Evolutionary conservation across 78 protist genomes (phyloP).

Genomic region (Capsaspora owczarzaki): DNA sequence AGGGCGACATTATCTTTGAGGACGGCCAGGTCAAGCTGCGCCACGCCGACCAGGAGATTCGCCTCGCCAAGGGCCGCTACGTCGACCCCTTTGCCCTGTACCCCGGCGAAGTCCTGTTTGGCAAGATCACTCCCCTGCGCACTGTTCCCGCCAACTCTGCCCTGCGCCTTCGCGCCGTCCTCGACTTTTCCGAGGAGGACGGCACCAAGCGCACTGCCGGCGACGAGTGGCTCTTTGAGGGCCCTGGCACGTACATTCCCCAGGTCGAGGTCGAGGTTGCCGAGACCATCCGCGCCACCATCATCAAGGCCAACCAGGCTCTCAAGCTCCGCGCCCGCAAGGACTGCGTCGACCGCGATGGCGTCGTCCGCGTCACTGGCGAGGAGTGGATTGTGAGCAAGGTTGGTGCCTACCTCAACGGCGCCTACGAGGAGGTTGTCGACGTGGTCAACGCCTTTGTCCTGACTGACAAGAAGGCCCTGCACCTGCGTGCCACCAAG

Average conservation of each 20-base stretch:
- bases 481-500: conserved; percentile 61
- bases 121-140: conserved; percentile 40
- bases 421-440: conserved; percentile 66
- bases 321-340: conserved; percentile 69
- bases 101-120: conserved; percentile 75
- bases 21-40: conserved; percentile 57
- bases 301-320: conserved; percentile 62
- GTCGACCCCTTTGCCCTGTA: conserved; percentile 79
- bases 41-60: conserved; percentile 68
- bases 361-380: conserved; percentile 46
- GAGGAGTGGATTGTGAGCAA: conserved; percentile 74
- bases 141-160: conserved; percentile 58
- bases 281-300: conserved; percentile 36
- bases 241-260: conserved; percentile 76
- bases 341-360: conserved; percentile 26
- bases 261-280: conserved; percentile 49
- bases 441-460: conserved; percentile 41
- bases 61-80: conserved; percentile 40
- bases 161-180: conserved; percentile 60
- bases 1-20: conserved; percentile 24
- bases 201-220: conserved; percentile 50
- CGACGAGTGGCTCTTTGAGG: conserved; percentile 79
- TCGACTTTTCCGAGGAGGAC: conserved; percentile 50
- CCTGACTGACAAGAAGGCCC: conserved; percentile 73
- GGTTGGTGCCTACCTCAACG: conserved; percentile 42